These are phyloP conservation scores for Anastatica hierochuntica DNA, from an alignment of 345 rosid species.

Conservation along the genomic window DNA sequence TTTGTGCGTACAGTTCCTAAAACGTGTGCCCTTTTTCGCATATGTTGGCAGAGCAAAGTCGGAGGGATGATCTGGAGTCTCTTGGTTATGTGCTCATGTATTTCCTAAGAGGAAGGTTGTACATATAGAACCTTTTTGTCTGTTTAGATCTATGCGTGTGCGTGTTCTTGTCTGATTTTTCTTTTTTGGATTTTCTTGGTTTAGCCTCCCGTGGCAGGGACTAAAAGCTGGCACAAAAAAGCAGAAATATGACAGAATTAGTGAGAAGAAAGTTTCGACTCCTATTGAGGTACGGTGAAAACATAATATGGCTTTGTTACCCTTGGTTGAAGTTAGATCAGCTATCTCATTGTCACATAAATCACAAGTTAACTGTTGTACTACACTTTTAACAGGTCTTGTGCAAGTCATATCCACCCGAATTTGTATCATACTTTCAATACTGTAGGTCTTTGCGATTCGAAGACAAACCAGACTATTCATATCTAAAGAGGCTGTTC, in stretches of 20 bases:
- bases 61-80: slow-evolving; percentile 90
- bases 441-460: slow-evolving; percentile 78
- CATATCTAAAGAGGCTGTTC: slow-evolving; percentile 68
- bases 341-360: neutral
- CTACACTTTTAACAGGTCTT: slow-evolving; percentile 38
- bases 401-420: slow-evolving; percentile 62
- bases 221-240: slow-evolving; percentile 82
- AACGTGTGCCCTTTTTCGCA: too few relatives aligned
- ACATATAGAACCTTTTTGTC: slow-evolving; percentile 1
- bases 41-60: slow-evolving; percentile 70
- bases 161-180: slow-evolving; percentile 12
- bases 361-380: slow-evolving; percentile 3
- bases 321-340: neutral
- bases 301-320: neutral
- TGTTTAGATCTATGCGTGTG: neutral
- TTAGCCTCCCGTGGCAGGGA: slow-evolving; percentile 95
- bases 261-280: slow-evolving; percentile 84
- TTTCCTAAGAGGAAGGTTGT: slow-evolving; percentile 88
- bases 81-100: slow-evolving; percentile 87
- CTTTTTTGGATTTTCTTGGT: slow-evolving; percentile 10
- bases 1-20: neutral
- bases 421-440: slow-evolving; percentile 75
- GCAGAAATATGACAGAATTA: slow-evolving; percentile 80
- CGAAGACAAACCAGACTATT: slow-evolving; percentile 85
- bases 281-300: slow-evolving; percentile 68